Evolutionary conservation across 345 rosid genomes (phyloP), one percentile per base, ranked within the genome.

Genomic region (Populus davidiana): DNA sequence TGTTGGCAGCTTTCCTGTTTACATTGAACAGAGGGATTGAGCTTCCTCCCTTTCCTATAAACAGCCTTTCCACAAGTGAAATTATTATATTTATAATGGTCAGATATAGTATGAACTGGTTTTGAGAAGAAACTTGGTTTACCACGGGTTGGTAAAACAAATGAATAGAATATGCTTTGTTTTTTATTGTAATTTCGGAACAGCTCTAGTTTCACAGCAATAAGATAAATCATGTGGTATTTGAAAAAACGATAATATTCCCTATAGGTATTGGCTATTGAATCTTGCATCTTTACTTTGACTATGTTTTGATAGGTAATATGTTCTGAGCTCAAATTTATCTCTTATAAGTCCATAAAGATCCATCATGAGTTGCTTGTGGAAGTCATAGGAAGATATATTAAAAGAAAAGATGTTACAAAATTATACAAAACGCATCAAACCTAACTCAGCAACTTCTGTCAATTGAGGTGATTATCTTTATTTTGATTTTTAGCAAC

Each of bases 131-230:
- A 18, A 18, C 63, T 20, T 56, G 63, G 23, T 56, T 56, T 56
- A 96, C 80, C 96, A 90, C 82, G 85, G 98, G 98, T 91, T 81
- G 29, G 85, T 78, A 44, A 38, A 47, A 73, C 73, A 31, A 61
- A 52, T 77, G 75, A 59, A 59, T 59, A 8, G 27, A 59, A 9
- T 21, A 59, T 59, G 63, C 63, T 59, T 21, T 13, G 25, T 56
- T 56, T 13, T 44, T 44, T 44, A 13, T 44, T 13, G 17, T 13
- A 44, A 44, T 44, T 44, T 12, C 50, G 1, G 17, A 13, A 13
- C 17, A 44, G 5, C 17, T 44, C 17, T 44, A 44, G 50, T 44
- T 44, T 62, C 35, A 21, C 31, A 62, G 67, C 27, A 62, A 27
- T 23, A 25, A 62, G 29, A 8, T 62, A 62, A n/a, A 3, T 62